These are phyloP conservation scores for Pseudogymnoascus sp. DNA, from an alignment of 2,329 filamentous ascomycete species.

Conservation along the genomic window DNA sequence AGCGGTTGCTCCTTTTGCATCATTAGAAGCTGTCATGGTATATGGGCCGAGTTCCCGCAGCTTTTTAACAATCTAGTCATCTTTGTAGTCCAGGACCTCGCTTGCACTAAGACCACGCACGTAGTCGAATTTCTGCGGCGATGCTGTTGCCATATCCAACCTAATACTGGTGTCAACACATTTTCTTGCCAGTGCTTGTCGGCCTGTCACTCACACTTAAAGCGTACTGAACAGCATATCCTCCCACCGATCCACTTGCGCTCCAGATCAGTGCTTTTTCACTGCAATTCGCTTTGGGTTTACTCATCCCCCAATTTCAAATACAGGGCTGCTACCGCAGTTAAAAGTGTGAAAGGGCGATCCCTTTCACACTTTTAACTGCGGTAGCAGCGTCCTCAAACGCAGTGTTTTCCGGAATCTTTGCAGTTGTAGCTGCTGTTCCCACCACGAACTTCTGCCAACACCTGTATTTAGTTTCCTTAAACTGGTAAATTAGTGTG, in stretches of 20 bases:
- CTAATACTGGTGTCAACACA: neutral
- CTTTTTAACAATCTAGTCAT: neutral
- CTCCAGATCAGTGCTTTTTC: conserved; percentile 21
- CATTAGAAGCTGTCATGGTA: neutral
- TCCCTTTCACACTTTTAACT: no score
- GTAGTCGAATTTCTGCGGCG: conserved; percentile 18
- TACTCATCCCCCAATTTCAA: neutral
- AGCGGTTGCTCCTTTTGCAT: neutral
- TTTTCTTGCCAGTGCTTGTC: neutral
- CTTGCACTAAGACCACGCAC: conserved; percentile 17
- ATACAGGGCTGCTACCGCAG: conserved; percentile 17
- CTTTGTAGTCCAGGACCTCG: conserved; percentile 19
- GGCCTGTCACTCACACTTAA: neutral
- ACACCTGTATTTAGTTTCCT: conserved; percentile 17
- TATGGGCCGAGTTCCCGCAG: neutral
- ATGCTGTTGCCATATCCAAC: conserved; percentile 16
- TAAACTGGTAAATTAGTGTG: neutral
- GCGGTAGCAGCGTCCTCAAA: conserved; percentile 20
- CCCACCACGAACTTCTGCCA: conserved; percentile 35
- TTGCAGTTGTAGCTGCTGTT: conserved; percentile 21
- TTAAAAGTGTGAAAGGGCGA: conserved; percentile 19
- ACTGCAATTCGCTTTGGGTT: neutral
- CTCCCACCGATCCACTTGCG: conserved; percentile 18
- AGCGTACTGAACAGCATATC: conserved; percentile 17
- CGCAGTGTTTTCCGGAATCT: conserved; percentile 16